phyloP scores from a whole-genome alignment of 805 yeast genomes.

The Candida incommunis region DNA sequence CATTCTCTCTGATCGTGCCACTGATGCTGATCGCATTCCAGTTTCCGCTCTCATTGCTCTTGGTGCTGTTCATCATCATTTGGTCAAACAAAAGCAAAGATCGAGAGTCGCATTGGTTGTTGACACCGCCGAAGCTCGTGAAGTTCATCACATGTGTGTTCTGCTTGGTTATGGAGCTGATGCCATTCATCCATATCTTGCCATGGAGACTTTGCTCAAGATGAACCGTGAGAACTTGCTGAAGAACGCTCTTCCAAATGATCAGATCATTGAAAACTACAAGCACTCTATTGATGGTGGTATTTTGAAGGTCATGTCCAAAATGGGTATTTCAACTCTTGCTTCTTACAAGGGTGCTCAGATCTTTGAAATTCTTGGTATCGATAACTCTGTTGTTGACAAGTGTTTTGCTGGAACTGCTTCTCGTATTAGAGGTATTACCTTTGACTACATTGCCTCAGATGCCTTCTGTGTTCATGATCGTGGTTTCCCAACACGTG shows the following conservation, averaged over 20 bases:
- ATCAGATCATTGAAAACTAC: slow-evolving; percentile 58
- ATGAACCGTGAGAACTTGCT: slow-evolving; percentile 67
- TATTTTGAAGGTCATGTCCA: slow-evolving; percentile 91
- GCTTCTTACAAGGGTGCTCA: slow-evolving; percentile 99
- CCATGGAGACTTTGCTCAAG: slow-evolving; percentile 74
- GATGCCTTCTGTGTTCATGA: slow-evolving; percentile 92
- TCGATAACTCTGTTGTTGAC: slow-evolving; percentile 90
- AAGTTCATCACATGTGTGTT: slow-evolving; percentile 91
- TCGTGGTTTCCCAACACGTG: slow-evolving; percentile 75
- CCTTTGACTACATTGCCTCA: slow-evolving; percentile 91
- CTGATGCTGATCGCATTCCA: slow-evolving; percentile 52
- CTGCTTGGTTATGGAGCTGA: slow-evolving; percentile 96
- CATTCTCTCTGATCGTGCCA: slow-evolving; percentile 57
- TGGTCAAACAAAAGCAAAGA: slow-evolving; percentile 91
- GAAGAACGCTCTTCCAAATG: slow-evolving; percentile 35
- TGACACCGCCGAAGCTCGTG: slow-evolving; percentile 95
- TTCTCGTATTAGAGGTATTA: slow-evolving; percentile 88
- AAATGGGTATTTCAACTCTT: slow-evolving; percentile 97
- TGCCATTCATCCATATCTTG: slow-evolving; percentile 87
- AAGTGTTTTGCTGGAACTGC: slow-evolving; percentile 96
- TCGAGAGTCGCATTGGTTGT: slow-evolving; percentile 83
- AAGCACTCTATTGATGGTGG: slow-evolving; percentile 81
- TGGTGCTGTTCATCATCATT: slow-evolving; percentile 94
- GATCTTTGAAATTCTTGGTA: slow-evolving; percentile 92
- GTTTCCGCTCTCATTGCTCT: slow-evolving; percentile 83